Conservation (phyloP, 2,329 filamentous ascomycete genomes). For the Apiospora pterosperma region DNA sequence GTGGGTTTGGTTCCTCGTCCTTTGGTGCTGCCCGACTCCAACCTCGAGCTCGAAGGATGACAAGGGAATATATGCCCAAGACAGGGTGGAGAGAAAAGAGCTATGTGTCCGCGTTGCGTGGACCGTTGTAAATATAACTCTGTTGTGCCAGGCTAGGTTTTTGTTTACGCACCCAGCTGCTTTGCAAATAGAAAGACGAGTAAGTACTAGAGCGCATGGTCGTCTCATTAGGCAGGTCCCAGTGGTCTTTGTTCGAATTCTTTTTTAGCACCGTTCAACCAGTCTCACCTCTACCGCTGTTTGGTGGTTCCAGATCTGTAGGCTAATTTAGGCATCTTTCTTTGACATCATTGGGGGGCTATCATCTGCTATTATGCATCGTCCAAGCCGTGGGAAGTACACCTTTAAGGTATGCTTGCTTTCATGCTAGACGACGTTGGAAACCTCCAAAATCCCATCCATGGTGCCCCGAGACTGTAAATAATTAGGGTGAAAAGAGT, state of each 20-base stretch:
- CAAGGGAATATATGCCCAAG: background rate
- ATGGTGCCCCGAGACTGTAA: background rate
- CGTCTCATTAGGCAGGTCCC: background rate
- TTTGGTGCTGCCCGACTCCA: background rate
- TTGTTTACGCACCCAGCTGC: background rate
- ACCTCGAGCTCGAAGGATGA: constrained; percentile 1
- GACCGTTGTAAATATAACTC: background rate
- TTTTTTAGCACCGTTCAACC: background rate
- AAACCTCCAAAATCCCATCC: background rate
- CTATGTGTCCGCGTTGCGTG: background rate
- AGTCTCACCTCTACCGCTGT: background rate
- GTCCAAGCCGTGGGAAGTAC: background rate
- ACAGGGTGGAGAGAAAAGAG: background rate
- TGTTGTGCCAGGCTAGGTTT: background rate
- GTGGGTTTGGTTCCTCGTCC: background rate
- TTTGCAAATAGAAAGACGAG: background rate
- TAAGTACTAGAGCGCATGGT: background rate
- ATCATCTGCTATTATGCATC: background rate
- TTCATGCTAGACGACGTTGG: background rate
- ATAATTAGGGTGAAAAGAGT: background rate
- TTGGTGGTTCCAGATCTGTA: background rate
- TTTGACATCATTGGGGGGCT: background rate
- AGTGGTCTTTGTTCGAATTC: no score
- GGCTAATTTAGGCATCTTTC: background rate
- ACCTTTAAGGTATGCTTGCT: background rate